Base-by-base conservation (phyloP, 139 green algal genomes). In the Diplosphaera chodatii region DNA sequence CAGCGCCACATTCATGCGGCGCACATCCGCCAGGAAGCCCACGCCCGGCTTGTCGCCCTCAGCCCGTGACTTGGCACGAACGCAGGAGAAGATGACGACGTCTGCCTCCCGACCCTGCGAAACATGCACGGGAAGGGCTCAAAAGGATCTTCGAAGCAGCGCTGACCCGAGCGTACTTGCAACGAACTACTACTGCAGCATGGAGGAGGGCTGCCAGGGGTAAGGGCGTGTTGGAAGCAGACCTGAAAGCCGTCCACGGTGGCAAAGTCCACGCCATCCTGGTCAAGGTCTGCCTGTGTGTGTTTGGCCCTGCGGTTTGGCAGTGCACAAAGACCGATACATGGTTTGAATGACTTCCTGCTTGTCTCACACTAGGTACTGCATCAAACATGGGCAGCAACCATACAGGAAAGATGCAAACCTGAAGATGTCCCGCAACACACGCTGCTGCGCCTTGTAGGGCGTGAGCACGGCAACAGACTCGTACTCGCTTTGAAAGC, bases 1-100 rank as follows among this genome's bases (percentile, higher is more conserved):
- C 13, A 93, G 73, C 0, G 72, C 86, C 40, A 93, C 88, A 40
- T 93, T 93, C 85, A 92, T 91, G 63, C 88, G 83, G 18, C 87
- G 68, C 5, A 86, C 78, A 66, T 92, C 86, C 30, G 81, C 76
- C n/a, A 91, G 75, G 68, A 91, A 91, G 28, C 88, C 88, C 5
- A 93, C 63, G 25, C 31, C 32, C n/a, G 62, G 25, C 13, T 33
- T 20, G 3, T 18, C 25, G 20, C 22, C 28, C 22, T 66, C 28
- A n/a, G n/a, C n/a, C n/a, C n/a, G n/a, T n/a, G 30, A 33, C 18
- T 75, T 67, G 1, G 84, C 87, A 13, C 89, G 75, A 21, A 90
- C 85, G 74, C 80, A 86, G 56, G 69, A 82, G 74, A 92, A 85
- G 59, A 92, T 78, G 29, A 92, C 83, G 0, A 90, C 69, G 70